A percentile compares a stretch with the other conserved stretches of the same genome.
phyloP scores from a whole-genome alignment of 805 yeast genomes.

The Metschnikowia noctiluminum region DNA sequence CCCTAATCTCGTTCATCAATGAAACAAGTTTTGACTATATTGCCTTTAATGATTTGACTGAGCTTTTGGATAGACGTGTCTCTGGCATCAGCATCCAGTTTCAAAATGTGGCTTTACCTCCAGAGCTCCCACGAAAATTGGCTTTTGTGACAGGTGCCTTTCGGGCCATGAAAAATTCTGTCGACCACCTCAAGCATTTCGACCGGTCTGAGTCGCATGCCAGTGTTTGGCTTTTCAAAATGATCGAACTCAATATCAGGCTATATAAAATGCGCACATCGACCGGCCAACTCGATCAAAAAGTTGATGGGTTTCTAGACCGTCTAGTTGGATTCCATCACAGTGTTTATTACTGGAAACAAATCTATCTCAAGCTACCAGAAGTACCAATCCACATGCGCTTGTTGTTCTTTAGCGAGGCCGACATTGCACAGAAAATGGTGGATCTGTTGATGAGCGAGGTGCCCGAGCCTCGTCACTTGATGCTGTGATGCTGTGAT shows the following conservation, averaged over 20 bases:
- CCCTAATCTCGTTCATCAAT: background rate
- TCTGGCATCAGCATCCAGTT: background rate
- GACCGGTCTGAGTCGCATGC: background rate
- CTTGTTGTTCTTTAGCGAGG: background rate
- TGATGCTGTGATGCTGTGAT: background rate
- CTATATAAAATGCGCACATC: background rate
- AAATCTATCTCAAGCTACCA: background rate
- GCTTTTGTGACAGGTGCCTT: background rate
- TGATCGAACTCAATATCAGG: conserved; percentile 2
- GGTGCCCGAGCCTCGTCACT: background rate
- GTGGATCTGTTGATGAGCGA: background rate
- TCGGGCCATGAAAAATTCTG: background rate
- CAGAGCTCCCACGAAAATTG: background rate
- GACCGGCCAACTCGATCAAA: background rate
- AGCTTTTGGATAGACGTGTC: background rate
- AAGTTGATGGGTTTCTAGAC: background rate
- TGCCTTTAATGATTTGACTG: background rate
- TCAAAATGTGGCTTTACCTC: background rate
- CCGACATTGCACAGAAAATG: background rate
- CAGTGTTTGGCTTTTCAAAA: conserved; percentile 1
- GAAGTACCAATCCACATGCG: background rate
- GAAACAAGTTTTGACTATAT: background rate
- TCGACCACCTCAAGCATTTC: background rate
- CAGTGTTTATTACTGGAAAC: background rate
- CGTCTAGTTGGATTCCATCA: conserved; percentile 1